Conservation (phyloP, 1,139 yeast species). For the Suhomyces terraborum region DNA sequence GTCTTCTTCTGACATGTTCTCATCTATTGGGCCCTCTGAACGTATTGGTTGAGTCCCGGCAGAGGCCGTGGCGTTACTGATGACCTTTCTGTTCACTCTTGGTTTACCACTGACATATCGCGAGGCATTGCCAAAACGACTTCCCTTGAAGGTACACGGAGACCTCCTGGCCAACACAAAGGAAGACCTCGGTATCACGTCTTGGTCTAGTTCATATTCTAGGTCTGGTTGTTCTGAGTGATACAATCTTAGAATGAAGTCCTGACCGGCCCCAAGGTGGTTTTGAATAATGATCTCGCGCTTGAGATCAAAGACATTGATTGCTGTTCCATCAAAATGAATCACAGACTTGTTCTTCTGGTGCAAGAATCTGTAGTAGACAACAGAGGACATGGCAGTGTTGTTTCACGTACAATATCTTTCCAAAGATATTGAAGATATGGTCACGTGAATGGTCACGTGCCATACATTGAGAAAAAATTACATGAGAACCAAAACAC, state of each 20-base stretch:
- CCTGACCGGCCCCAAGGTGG: constrained; percentile 80
- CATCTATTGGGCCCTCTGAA: constrained; percentile 27
- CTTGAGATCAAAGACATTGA: constrained; percentile 90
- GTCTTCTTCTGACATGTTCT: constrained; percentile 74
- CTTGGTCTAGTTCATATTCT: constrained; percentile 84
- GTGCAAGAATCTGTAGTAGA: constrained; percentile 84
- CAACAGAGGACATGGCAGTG: constrained; percentile 75
- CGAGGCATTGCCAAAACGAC: constrained; percentile 65
- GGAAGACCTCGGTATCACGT: constrained; percentile 85
- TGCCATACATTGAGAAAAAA: constrained; percentile 1
- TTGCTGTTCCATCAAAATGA: constrained; percentile 93
- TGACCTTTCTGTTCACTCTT: constrained; percentile 49
- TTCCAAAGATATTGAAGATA: background rate
- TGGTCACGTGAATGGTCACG: background rate
- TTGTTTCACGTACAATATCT: background rate
- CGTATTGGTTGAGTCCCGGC: constrained; percentile 13
- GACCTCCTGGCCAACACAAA: constrained; percentile 80
- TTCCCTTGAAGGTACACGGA: constrained; percentile 62
- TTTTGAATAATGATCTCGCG: constrained; percentile 84
- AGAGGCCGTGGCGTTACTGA: constrained; percentile 27
- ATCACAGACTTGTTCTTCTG: constrained; percentile 80
- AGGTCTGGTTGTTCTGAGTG: constrained; percentile 70
- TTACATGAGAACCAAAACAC: constrained; percentile 6
- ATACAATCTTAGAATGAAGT: constrained; percentile 73
- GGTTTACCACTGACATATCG: constrained; percentile 90